Conservation (phyloP, 208 protist species). For the Porcisia hertigi region DNA sequence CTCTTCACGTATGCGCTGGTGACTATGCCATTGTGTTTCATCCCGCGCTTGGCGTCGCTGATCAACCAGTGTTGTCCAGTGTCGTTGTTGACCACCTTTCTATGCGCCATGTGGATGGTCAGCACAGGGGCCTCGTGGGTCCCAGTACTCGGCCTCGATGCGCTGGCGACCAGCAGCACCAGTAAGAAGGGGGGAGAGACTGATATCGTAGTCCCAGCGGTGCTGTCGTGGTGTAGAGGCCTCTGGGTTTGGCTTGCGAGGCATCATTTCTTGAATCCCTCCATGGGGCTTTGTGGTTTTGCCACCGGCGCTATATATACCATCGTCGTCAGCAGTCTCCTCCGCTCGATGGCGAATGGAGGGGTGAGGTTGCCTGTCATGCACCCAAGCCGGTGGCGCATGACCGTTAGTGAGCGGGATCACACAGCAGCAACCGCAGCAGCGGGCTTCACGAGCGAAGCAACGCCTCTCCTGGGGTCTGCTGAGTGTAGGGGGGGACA, state of each 20-base stretch:
- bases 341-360: conserved; percentile 39
- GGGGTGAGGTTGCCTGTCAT: conserved; percentile 34
- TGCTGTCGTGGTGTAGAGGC: background rate
- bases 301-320: conserved; percentile 33
- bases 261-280: conserved; percentile 13
- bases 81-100: conserved; percentile 24
- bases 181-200: background rate
- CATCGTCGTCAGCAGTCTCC: conserved; percentile 32
- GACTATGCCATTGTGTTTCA: conserved; percentile 31
- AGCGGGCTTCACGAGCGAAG: background rate
- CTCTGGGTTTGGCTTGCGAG: conserved; percentile 12
- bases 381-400: conserved; percentile 27
- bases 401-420: conserved; percentile 24
- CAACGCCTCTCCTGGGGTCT: conserved; percentile 2
- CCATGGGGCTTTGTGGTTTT: conserved; percentile 14
- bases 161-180: background rate
- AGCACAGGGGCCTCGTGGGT: conserved; percentile 31
- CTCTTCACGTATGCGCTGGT: conserved; percentile 30
- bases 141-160: conserved; percentile 12
- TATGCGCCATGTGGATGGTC: conserved; percentile 26
- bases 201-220: background rate
- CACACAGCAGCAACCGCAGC: background rate
- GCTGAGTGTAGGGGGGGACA: background rate
- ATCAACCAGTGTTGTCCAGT: conserved; percentile 33
- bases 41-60: conserved; percentile 23